These are phyloP conservation scores for Leishmania arabica DNA, from an alignment of 208 protist genomes.

Conservation along the genomic window DNA sequence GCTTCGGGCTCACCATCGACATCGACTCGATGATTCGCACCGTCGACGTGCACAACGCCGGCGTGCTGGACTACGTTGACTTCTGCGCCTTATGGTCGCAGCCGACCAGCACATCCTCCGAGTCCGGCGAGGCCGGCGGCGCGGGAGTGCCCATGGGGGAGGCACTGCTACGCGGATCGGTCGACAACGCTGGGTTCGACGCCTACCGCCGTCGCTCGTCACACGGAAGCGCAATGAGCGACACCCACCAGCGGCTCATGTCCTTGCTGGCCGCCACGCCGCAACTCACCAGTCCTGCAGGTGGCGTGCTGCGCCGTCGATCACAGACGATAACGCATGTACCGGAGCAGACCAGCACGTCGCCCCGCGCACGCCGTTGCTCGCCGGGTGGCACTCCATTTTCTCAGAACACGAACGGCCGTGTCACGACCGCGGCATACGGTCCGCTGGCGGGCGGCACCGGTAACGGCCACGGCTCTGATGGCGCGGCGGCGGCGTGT, in stretches of 20 bases:
- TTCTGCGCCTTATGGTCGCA: conserved; percentile 72
- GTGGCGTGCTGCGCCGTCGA: conserved; percentile 9
- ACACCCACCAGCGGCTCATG: conserved; percentile 15
- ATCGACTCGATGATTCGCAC: conserved; percentile 61
- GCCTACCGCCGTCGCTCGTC: conserved; percentile 11
- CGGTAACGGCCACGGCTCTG: neutral
- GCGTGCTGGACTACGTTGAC: conserved; percentile 64
- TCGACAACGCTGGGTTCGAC: neutral
- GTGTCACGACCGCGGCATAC: neutral
- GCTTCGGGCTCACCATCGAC: conserved; percentile 85
- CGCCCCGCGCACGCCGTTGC: neutral
- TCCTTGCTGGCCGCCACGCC: conserved; percentile 18
- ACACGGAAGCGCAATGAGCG: neutral
- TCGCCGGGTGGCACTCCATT: neutral
- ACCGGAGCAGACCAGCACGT: neutral
- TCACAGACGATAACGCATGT: neutral
- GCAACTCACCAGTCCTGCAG: conserved; percentile 8
- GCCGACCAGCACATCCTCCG: conserved; percentile 3
- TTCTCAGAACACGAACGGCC: neutral
- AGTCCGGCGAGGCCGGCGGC: neutral
- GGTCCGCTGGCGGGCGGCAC: too few relatives aligned
- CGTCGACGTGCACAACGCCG: conserved; percentile 56
- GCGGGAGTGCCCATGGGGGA: neutral
- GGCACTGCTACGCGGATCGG: conserved; percentile 13
- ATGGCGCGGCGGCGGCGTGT: neutral